Percentiles rank a stretch among this genome's conserved stretches.
Conservation (phyloP, 805 yeast genomes). For the Blastobotrys muscicola region DNA sequence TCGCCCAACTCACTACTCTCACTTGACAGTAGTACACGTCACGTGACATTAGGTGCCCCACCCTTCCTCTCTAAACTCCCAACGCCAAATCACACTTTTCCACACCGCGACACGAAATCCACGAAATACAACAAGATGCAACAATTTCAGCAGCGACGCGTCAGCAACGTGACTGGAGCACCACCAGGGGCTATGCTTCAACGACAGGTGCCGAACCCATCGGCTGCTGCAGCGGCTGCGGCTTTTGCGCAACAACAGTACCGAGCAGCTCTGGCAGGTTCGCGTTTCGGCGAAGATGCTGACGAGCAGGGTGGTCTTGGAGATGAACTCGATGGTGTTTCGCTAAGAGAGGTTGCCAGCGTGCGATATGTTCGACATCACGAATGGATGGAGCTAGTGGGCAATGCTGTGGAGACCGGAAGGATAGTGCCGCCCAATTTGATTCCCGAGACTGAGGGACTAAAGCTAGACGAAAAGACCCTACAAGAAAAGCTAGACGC, state of each 20-base stretch:
- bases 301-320: constrained; percentile 25
- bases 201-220: too few relatives aligned
- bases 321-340: constrained; percentile 33
- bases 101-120: not conserved
- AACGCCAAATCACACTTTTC: not conserved
- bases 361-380: constrained; percentile 34
- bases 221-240: too few relatives aligned
- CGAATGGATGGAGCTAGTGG: constrained; percentile 36
- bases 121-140: not conserved
- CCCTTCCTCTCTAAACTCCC: not conserved
- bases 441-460: constrained; percentile 6
- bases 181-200: too few relatives aligned
- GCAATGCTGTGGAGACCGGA: constrained; percentile 26
- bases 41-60: not conserved
- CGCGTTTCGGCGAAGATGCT: constrained; percentile 9
- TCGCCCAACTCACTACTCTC: too few relatives aligned
- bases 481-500: constrained; percentile 16
- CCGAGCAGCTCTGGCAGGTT: too few relatives aligned
- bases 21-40: too few relatives aligned
- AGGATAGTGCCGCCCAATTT: constrained; percentile 16
- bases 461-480: constrained; percentile 13
- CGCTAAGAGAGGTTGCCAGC: constrained; percentile 34
- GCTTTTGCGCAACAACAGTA: too few relatives aligned
- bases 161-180: too few relatives aligned
- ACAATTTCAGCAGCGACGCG: too few relatives aligned